phyloP scores from a whole-genome alignment of 1,139 yeast genomes.

The Magnusiomyces magnusii region DNA sequence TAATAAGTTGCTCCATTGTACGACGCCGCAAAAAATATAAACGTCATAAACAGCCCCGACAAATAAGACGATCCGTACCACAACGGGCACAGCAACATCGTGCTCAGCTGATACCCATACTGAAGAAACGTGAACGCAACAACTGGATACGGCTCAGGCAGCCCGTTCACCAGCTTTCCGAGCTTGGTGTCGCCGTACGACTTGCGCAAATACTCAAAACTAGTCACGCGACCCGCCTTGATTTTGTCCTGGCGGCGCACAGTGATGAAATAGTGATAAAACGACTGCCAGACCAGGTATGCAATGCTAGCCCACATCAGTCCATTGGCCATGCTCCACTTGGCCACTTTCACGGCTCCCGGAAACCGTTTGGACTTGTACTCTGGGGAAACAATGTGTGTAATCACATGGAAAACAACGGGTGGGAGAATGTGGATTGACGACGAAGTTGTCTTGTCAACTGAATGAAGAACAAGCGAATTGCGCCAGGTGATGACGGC shows the following conservation, averaged over 20 bases:
- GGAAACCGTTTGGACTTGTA: conserved; percentile 58
- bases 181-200: conserved; percentile 55
- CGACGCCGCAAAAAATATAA: conserved; percentile 70
- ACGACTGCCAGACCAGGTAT: conserved; percentile 85
- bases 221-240: conserved; percentile 77
- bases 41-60: conserved; percentile 59
- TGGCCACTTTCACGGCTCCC: conserved; percentile 60
- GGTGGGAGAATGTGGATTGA: conserved; percentile 93
- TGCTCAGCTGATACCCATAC: conserved; percentile 75
- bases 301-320: conserved; percentile 73
- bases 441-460: conserved; percentile 89
- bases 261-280: conserved; percentile 89
- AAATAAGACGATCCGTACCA: conserved; percentile 67
- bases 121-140: conserved; percentile 81
- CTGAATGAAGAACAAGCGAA: conserved; percentile 81
- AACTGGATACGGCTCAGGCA: conserved; percentile 81
- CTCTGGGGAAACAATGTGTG: conserved; percentile 62
- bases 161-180: conserved; percentile 72
- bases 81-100: conserved; percentile 84
- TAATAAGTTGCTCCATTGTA: conserved; percentile 95
- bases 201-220: conserved; percentile 75
- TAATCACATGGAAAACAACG: conserved; percentile 75
- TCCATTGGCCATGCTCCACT: conserved; percentile 68
- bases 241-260: conserved; percentile 71
- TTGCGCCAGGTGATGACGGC: conserved; percentile 97